These are phyloP conservation scores for Yamadazyma mexicana DNA, from an alignment of 1,139 yeast species.

Conservation along the genomic window DNA sequence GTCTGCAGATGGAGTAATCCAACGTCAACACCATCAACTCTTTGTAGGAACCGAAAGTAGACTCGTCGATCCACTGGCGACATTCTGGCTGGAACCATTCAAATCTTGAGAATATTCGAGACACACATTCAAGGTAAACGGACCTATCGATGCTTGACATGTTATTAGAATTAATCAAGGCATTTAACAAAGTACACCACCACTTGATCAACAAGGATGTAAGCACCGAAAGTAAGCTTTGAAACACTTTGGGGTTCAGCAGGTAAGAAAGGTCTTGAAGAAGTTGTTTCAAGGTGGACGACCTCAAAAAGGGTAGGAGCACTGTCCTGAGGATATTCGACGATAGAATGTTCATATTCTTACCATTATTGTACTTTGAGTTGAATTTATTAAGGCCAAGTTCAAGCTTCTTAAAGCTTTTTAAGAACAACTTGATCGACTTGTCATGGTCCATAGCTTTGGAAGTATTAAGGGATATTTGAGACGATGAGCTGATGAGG, in stretches of 20 bases:
- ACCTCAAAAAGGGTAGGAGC: conserved; percentile 65
- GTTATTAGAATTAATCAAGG: conserved; percentile 31
- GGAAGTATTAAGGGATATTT: background rate
- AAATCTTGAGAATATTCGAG: conserved; percentile 59
- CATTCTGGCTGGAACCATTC: conserved; percentile 54
- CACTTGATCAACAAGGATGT: conserved; percentile 52
- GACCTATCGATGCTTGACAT: conserved; percentile 50
- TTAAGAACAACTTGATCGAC: conserved; percentile 29
- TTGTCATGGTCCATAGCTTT: conserved; percentile 18
- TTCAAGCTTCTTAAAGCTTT: conserved; percentile 46
- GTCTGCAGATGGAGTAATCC: conserved; percentile 51
- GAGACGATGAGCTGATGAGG: background rate
- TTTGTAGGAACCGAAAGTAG: conserved; percentile 23
- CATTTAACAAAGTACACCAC: conserved; percentile 63
- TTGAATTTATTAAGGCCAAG: conserved; percentile 48
- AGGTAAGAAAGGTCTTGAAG: conserved; percentile 14
- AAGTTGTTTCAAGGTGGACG: conserved; percentile 25
- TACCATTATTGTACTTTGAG: conserved; percentile 40
- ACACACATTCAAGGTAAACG: conserved; percentile 73
- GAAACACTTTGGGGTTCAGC: conserved; percentile 24
- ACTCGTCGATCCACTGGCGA: conserved; percentile 18
- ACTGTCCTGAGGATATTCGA: conserved; percentile 68
- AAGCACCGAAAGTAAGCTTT: conserved; percentile 36
- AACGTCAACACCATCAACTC: conserved; percentile 52
- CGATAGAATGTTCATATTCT: conserved; percentile 52